Conservation (phyloP, 169 alveolate genomes). For the Plasmodium coatneyi region DNA sequence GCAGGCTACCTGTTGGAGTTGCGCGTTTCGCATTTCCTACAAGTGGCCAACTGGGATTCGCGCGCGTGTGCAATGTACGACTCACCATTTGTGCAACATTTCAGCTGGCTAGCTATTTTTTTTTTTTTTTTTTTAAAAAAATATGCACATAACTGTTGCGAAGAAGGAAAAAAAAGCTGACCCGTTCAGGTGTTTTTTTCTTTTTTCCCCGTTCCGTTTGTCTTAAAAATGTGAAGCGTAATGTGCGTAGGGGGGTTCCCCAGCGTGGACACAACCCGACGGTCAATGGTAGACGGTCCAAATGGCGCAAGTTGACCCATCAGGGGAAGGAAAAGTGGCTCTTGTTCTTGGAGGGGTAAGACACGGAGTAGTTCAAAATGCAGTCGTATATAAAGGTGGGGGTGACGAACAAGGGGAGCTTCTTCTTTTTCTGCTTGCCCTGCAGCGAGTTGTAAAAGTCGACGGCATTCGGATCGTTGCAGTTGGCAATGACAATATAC, state of each 20-base stretch:
- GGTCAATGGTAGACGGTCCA: not conserved
- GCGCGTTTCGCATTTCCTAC: not conserved
- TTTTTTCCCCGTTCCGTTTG: not conserved
- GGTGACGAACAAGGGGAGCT: constrained; percentile 62
- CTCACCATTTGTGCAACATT: not conserved
- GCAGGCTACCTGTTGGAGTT: not conserved
- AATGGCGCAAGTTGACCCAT: not conserved
- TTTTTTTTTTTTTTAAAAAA: too few relatives aligned
- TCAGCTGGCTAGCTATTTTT: not conserved
- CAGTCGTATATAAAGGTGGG: constrained; percentile 70
- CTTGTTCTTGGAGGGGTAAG: constrained; percentile 60
- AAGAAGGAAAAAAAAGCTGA: not conserved
- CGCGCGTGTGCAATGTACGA: not conserved
- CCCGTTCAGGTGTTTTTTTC: not conserved
- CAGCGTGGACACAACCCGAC: not conserved
- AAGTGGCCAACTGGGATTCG: not conserved
- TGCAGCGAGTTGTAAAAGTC: constrained; percentile 45
- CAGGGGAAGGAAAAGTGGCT: constrained; percentile 31
- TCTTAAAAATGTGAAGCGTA: not conserved
- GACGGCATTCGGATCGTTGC: constrained; percentile 39
- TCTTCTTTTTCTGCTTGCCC: constrained; percentile 26
- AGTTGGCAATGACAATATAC: constrained; percentile 80
- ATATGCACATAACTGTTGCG: not conserved
- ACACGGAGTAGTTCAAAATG: constrained; percentile 57
- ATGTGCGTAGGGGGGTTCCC: not conserved